Base-by-base conservation (phyloP, 106 monocot species). In the Dendrobium chrysotoxum region DNA sequence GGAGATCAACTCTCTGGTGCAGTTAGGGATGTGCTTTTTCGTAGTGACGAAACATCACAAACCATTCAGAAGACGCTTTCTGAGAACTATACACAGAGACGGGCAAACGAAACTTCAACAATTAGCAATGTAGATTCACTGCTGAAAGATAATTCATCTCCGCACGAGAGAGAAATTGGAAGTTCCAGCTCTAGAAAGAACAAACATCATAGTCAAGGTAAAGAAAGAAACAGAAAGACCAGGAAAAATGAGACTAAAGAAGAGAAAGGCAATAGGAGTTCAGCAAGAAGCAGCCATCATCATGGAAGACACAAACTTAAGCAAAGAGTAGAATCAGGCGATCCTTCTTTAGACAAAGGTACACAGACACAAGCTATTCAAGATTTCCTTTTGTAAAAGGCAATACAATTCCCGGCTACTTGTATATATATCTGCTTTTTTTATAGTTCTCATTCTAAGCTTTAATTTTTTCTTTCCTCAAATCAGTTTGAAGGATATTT, bases 321-420 rank as follows among this genome's bases (percentile, higher is more conserved):
- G 79, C 87, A 87, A 75, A 86, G 81, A 78, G 80, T 79, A 78
- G 82, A 92, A 80, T 80, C 75, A 76, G 80, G 78, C 12, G 85
- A 86, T 65, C 44, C 35, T 83, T 21, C 80, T 78, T 41, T 78
- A 53, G 67, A 85, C 78, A 81, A 85, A 15, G 66, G 75, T 77
- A 85, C 84, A 57, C 87, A 89, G 78, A 67, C 87, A 47, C 90
- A 89, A 10, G 88, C 83, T 7, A 72, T 92, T 38, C 94, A 86
- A 83, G 97, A 94, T 86, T 88, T 97, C 77, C 94, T 97, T 85
- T 77, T 97, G 72, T 97, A 83, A 79, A 84, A 78, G 40, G 18
- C 75, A 47, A 28, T 46, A 47, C 47, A 23, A 39, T 35, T 13
- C 30, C 13, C 42, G 20, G 18, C 31, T 47, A 26, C 30, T 77